Percentiles rank a stretch among this genome's conserved stretches.
These are phyloP conservation scores for Colletotrichum caudatum DNA, from an alignment of 2,329 filamentous ascomycete genomes.

Conservation along the genomic window DNA sequence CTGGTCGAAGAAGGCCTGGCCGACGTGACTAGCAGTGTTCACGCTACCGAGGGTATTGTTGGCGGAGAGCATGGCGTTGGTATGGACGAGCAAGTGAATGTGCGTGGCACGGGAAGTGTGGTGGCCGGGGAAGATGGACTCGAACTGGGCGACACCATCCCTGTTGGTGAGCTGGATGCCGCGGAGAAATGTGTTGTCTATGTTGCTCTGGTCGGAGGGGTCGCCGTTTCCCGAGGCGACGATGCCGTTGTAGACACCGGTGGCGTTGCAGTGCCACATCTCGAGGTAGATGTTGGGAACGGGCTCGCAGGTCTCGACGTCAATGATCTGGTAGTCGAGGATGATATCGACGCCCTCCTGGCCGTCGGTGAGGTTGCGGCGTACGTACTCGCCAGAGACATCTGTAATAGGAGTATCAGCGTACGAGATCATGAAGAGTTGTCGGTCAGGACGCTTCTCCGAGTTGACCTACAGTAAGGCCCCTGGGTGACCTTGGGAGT, in stretches of 20 bases:
- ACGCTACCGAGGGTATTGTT: conserved; percentile 54
- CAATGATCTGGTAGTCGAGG: conserved; percentile 58
- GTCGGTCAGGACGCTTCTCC: too few relatives aligned
- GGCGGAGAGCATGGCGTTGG: conserved; percentile 47
- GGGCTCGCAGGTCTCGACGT: conserved; percentile 56
- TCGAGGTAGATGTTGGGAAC: conserved; percentile 56
- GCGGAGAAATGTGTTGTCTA: conserved; percentile 54
- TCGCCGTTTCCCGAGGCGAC: conserved; percentile 52
- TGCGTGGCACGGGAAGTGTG: conserved; percentile 57
- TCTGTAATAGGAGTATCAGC: conserved; percentile 33
- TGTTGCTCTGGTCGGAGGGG: conserved; percentile 45
- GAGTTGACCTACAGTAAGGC: conserved; percentile 56
- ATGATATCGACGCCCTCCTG: conserved; percentile 55
- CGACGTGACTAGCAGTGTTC: conserved; percentile 66
- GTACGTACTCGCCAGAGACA: conserved; percentile 54
- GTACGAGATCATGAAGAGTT: background rate
- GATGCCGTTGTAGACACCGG: conserved; percentile 59
- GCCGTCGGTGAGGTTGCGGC: conserved; percentile 55
- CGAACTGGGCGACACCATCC: conserved; percentile 57
- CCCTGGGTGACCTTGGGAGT: conserved; percentile 61
- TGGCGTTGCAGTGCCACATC: conserved; percentile 60
- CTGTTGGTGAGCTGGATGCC: conserved; percentile 55
- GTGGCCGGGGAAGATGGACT: conserved; percentile 59
- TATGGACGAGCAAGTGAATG: conserved; percentile 54
- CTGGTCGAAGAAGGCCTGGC: conserved; percentile 73